phyloP scores from a whole-genome alignment of 2,329 filamentous ascomycete genomes.

The Alternaria panax region DNA sequence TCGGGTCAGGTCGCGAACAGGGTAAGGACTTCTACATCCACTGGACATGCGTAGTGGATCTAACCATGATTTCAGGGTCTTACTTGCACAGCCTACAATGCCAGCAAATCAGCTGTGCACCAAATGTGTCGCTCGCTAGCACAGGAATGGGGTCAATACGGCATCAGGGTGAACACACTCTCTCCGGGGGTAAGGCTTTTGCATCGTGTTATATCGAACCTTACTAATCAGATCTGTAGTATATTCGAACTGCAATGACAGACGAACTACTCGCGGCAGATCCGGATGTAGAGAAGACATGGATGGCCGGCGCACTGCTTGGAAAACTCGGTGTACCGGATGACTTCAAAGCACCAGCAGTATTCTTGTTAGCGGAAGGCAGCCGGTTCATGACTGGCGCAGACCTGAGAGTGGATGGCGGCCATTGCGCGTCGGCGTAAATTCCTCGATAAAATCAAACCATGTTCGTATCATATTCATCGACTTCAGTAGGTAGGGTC shows the following conservation, averaged over 20 bases:
- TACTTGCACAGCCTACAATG: conserved; percentile 23
- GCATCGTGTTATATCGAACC: background rate
- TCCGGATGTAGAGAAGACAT: conserved; percentile 60
- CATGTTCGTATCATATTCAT: background rate
- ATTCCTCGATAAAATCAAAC: background rate
- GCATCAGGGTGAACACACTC: conserved; percentile 44
- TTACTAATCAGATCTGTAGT: conserved; percentile 13
- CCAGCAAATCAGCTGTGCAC: conserved; percentile 22
- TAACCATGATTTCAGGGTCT: conserved; percentile 11
- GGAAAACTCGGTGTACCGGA: conserved; percentile 63
- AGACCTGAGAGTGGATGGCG: conserved; percentile 75
- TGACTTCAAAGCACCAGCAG: conserved; percentile 70
- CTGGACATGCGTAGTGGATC: background rate
- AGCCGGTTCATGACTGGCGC: conserved; percentile 75
- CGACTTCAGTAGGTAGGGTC: background rate
- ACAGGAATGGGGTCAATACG: conserved; percentile 29
- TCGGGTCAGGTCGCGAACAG: conserved; percentile 23
- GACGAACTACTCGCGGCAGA: conserved; percentile 49
- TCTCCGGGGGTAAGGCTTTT: conserved; percentile 31
- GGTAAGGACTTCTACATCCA: background rate
- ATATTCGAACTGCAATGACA: conserved; percentile 49
- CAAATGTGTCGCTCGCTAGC: conserved; percentile 25
- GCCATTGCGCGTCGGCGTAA: conserved; percentile 61
- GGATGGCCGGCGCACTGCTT: conserved; percentile 63
- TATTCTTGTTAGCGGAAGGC: conserved; percentile 72